Percentiles rank a stretch among this genome's conserved stretches.
These are phyloP conservation scores for Globisporangium lucens DNA, from an alignment of 352 stramenopile genomes.

Conservation along the genomic window DNA sequence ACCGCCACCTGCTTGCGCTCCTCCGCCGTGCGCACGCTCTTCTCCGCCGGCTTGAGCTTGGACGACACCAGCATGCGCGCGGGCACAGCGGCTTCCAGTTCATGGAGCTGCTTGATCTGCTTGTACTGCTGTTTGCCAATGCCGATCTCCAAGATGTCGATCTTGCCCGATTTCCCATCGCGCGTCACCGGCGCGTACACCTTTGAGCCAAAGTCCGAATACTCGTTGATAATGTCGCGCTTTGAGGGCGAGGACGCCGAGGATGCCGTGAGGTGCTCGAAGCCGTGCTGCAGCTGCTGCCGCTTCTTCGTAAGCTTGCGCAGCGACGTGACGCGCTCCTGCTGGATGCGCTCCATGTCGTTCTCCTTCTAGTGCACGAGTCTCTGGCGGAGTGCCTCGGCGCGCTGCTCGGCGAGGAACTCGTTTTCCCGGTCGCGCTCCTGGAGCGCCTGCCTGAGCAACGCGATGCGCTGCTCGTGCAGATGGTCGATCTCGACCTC, in stretches of 20 bases:
- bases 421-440: slow-evolving; percentile 89
- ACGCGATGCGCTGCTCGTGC: slow-evolving; percentile 71
- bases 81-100: slow-evolving; percentile 64
- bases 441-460: slow-evolving; percentile 78
- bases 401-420: slow-evolving; percentile 89
- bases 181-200: slow-evolving; percentile 85
- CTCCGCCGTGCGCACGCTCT: slow-evolving; percentile 62
- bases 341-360: slow-evolving; percentile 73
- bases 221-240: slow-evolving; percentile 90
- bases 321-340: slow-evolving; percentile 84
- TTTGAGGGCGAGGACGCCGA: slow-evolving; percentile 33
- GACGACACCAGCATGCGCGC: slow-evolving; percentile 44
- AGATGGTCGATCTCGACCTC: slow-evolving; percentile 89
- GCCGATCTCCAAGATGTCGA: slow-evolving; percentile 48
- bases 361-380: slow-evolving; percentile 80
- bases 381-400: slow-evolving; percentile 84
- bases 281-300: slow-evolving; percentile 25
- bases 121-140: slow-evolving; percentile 52
- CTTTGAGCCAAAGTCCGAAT: slow-evolving; percentile 74
- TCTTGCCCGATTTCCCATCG: slow-evolving; percentile 51
- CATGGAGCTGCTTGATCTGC: slow-evolving; percentile 50
- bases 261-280: slow-evolving; percentile 22
- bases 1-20: slow-evolving; percentile 74
- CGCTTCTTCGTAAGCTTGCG: slow-evolving; percentile 89
- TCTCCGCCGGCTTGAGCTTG: slow-evolving; percentile 48